Conservation (phyloP, 129 eudicot species). For the Cynara cardunculus region DNA sequence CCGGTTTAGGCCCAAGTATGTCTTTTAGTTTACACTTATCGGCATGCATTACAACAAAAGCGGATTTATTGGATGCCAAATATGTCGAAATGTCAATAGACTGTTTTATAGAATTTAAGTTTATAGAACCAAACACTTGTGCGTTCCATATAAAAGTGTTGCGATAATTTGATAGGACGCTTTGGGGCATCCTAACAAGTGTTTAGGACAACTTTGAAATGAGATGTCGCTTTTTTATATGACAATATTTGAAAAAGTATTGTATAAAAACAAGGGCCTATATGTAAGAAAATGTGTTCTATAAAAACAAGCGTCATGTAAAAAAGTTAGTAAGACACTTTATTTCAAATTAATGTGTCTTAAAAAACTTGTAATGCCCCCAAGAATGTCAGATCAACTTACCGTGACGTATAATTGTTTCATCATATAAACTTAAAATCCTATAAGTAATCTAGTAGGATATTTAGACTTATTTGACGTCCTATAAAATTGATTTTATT, state of each 20-base stretch:
- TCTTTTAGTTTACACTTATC: background rate
- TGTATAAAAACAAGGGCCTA: background rate
- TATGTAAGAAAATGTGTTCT: background rate
- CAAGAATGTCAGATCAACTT: background rate
- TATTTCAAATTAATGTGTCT: background rate
- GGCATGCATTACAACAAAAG: background rate
- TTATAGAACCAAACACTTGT: background rate
- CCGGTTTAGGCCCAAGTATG: constrained; percentile 84
- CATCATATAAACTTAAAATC: background rate
- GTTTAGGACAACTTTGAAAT: background rate
- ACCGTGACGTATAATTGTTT: background rate
- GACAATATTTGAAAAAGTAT: background rate
- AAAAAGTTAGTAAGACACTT: background rate
- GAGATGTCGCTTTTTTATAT: background rate
- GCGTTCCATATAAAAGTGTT: background rate
- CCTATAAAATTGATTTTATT: background rate
- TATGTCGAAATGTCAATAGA: background rate
- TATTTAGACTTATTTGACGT: background rate
- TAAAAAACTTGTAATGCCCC: background rate
- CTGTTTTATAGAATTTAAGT: background rate
- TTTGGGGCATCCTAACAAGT: background rate
- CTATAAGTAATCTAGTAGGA: background rate
- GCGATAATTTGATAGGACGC: background rate
- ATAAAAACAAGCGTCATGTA: background rate
- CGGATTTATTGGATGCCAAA: background rate